phyloP scores from a whole-genome alignment of 768 basidiomycete genomes.

The Tulasnella sp. region DNA sequence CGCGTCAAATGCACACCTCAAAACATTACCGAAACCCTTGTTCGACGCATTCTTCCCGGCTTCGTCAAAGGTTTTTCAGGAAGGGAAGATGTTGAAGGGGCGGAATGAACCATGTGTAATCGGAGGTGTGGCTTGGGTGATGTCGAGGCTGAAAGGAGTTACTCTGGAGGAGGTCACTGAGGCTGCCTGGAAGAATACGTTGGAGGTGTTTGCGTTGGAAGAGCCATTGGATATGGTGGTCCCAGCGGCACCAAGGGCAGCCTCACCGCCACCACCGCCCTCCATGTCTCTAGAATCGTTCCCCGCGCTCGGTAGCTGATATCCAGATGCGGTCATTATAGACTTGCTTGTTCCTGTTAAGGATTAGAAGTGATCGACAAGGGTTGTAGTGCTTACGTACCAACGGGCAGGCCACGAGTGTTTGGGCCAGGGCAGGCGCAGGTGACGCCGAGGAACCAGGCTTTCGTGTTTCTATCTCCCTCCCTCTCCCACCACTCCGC shows the following conservation, averaged over 20 bases:
- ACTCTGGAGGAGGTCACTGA: conserved; percentile 45
- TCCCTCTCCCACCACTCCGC: background rate
- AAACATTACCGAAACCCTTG: conserved; percentile 37
- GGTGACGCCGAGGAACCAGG: no score
- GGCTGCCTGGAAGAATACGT: conserved; percentile 51
- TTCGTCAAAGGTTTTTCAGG: conserved; percentile 44
- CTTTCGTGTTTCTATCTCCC: background rate
- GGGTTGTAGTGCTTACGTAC: no score
- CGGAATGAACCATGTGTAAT: conserved; percentile 61
- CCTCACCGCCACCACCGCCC: background rate
- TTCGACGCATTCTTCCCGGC: conserved; percentile 41
- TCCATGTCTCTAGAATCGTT: background rate
- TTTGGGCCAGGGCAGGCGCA: no score
- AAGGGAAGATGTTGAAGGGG: conserved; percentile 57
- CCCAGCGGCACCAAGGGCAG: background rate
- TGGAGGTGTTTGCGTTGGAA: conserved; percentile 45
- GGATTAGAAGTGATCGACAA: no score
- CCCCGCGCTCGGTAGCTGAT: background rate
- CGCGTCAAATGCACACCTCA: conserved; percentile 43
- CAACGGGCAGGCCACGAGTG: no score
- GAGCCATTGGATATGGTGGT: conserved; percentile 21
- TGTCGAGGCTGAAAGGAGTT: conserved; percentile 36
- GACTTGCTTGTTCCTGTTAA: no score
- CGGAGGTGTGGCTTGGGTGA: conserved; percentile 63
- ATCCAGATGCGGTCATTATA: no score